Evolutionary conservation across 495 filamentous ascomycete species (phyloP), one percentile per base, ranked within the genome.

Genomic region (Glonium stellatum): DNA sequence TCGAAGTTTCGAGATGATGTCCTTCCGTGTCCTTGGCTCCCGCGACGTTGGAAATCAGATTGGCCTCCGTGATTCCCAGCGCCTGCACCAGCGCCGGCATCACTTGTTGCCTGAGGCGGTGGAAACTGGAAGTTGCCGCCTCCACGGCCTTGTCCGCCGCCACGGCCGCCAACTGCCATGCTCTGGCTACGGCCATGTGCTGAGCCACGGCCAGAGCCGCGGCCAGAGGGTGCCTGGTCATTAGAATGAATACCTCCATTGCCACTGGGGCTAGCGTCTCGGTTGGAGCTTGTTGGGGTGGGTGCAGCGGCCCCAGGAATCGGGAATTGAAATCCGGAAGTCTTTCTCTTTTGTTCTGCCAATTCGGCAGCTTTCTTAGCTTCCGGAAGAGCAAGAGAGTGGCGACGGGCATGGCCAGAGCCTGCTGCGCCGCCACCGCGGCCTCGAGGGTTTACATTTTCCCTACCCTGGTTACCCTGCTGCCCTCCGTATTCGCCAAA

Each of bases 311-410:
- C 80, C n/a, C 80, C 80, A 55, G 93, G 87, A 46, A 85, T 81
- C 51, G 93, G 95, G 71, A 98, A 98, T 72, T 97, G 95, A 73
- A 98, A 98, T 18, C 83, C 88, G 59, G 89, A 87, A 12, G 92
- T 92, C 25, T 90, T 93, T 69, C 92, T 82, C 76, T 97, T 97
- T 75, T 96, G 92, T 76, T 98, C 95, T 47, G 93, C 93, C 19
- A 96, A 73, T 71, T 98, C 93, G 47, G 93, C 93, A 31, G 95
- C 95, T 76, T 96, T 97, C 79, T 96, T 97, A 27, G 93, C 93
- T 73, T 98, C 93, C 4, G 92, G 89, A 57, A 98, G 75, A 49
- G 91, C 95, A 56, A 98, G 81, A 19, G 93, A 98, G 74, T 98
- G 93, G 71, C 93, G 87, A 62, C 93, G 85, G 72, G 93, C 88